These are phyloP conservation scores for Bolboschoenoplectus hybrid DNA, from an alignment of 202 grass and related monocot species.

Conservation along the genomic window DNA sequence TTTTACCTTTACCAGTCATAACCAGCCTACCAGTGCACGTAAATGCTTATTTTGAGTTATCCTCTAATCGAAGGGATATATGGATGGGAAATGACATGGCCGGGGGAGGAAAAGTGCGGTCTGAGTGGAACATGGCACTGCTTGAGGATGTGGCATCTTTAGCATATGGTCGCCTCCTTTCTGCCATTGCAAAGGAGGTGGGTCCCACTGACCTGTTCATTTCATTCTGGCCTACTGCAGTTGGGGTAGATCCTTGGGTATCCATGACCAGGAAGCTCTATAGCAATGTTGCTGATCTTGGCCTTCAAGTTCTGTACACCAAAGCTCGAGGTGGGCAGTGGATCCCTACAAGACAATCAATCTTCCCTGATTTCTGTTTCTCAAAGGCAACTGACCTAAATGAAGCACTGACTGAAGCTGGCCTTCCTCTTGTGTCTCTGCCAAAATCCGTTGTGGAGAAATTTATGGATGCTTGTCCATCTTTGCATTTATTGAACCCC, in stretches of 20 bases:
- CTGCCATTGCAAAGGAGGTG: constrained; percentile 75
- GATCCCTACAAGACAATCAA: constrained; percentile 88
- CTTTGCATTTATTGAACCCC: constrained; percentile 85
- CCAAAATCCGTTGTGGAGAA: constrained; percentile 79
- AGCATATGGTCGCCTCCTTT: constrained; percentile 84
- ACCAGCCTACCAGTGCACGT: constrained; percentile 85
- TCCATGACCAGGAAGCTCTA: constrained; percentile 88
- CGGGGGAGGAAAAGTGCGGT: constrained; percentile 87
- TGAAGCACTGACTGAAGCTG: constrained; percentile 86
- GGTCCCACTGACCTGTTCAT: constrained; percentile 78
- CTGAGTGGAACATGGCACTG: constrained; percentile 93
- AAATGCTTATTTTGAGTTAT: constrained; percentile 99
- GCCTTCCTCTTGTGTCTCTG: constrained; percentile 74
- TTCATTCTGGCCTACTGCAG: constrained; percentile 86
- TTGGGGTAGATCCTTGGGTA: constrained; percentile 82
- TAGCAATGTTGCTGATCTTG: constrained; percentile 77
- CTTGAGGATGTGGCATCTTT: constrained; percentile 92
- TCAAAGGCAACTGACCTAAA: constrained; percentile 65
- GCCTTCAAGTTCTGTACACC: constrained; percentile 79
- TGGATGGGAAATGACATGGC: constrained; percentile 98
- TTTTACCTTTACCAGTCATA: constrained; percentile 88
- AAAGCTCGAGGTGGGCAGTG: constrained; percentile 95
- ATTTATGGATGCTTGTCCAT: constrained; percentile 71
- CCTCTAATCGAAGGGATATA: constrained; percentile 99
- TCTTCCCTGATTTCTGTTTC: constrained; percentile 93